A percentile compares a stretch with the other conserved stretches of the same genome.
phyloP scores from a whole-genome alignment of 371 early-diverging fungal species.

The Syncephalastrum racemosum region DNA sequence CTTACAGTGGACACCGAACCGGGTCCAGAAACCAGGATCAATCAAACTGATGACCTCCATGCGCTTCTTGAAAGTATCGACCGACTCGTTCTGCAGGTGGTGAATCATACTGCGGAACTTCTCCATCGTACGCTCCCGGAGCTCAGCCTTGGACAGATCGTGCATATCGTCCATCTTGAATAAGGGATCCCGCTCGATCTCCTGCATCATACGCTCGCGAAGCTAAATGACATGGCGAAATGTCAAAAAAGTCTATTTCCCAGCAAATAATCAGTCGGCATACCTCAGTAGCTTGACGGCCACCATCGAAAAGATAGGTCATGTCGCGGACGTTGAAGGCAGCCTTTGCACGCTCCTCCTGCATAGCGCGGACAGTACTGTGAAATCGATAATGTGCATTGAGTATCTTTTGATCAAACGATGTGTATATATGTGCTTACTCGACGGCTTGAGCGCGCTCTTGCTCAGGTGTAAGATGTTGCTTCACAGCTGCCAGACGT shows the following conservation, averaged over 20 bases:
- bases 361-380: conserved; percentile 47
- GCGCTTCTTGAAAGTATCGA: conserved; percentile 71
- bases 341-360: conserved; percentile 76
- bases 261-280: neutral
- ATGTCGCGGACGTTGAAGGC: conserved; percentile 76
- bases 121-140: conserved; percentile 87
- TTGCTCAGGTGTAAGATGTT: conserved; percentile 28
- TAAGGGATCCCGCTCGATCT: conserved; percentile 87
- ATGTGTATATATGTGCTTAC: conserved; percentile 11
- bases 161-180: conserved; percentile 82
- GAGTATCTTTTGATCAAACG: neutral
- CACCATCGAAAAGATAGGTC: conserved; percentile 84
- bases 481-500: conserved; percentile 28
- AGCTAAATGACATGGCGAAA: conserved; percentile 33
- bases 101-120: conserved; percentile 79
- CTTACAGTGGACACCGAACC: conserved; percentile 87
- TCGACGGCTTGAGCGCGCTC: conserved; percentile 26
- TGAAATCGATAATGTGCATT: neutral
- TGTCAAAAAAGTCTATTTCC: neutral
- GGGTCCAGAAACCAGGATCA: conserved; percentile 91
- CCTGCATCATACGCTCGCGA: conserved; percentile 81
- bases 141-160: conserved; percentile 73
- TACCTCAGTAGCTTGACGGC: conserved; percentile 62
- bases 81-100: conserved; percentile 75
- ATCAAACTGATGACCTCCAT: conserved; percentile 82